phyloP scores from a whole-genome alignment of 371 early-diverging fungal species.

The Sporodiniella umbellata region DNA sequence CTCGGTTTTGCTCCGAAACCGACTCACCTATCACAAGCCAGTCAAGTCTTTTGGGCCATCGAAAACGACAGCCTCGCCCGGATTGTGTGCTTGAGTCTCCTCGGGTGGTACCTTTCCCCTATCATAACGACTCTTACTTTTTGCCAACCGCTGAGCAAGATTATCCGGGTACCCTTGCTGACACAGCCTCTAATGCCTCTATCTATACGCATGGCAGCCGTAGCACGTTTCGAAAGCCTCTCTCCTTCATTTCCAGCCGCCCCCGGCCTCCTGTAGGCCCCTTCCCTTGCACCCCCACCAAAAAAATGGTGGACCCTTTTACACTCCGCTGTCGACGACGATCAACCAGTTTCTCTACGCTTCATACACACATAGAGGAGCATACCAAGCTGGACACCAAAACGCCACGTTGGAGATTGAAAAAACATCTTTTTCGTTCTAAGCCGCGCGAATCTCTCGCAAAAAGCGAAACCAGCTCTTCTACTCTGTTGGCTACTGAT shows the following conservation, averaged over 20 bases:
- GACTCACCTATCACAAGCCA: not conserved
- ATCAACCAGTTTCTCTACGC: not conserved
- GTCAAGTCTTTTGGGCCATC: not conserved
- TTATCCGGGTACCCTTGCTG: conserved; percentile 11
- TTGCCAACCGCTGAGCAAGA: conserved; percentile 26
- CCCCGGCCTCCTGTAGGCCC: not conserved
- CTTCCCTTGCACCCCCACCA: too few relatives aligned
- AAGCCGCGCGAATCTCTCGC: not conserved
- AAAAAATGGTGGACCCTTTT: not conserved
- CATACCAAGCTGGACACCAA: not conserved
- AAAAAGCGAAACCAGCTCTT: not conserved
- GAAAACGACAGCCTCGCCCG: conserved; percentile 1
- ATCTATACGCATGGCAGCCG: conserved; percentile 5
- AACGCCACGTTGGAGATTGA: too few relatives aligned
- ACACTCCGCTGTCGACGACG: not conserved
- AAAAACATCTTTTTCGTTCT: conserved; percentile 7
- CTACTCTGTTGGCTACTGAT: not conserved
- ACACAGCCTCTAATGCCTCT: conserved; percentile 11
- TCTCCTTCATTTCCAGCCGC: not conserved
- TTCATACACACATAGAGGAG: not conserved
- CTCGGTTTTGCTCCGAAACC: conserved; percentile 13
- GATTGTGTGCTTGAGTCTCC: conserved; percentile 21
- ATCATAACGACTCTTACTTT: conserved; percentile 26
- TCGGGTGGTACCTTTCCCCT: conserved; percentile 21
- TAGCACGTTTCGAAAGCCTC: conserved; percentile 2